phyloP scores from a whole-genome alignment of 1,284 basidiomycete species.

The Heterobasidion parviporum region DNA sequence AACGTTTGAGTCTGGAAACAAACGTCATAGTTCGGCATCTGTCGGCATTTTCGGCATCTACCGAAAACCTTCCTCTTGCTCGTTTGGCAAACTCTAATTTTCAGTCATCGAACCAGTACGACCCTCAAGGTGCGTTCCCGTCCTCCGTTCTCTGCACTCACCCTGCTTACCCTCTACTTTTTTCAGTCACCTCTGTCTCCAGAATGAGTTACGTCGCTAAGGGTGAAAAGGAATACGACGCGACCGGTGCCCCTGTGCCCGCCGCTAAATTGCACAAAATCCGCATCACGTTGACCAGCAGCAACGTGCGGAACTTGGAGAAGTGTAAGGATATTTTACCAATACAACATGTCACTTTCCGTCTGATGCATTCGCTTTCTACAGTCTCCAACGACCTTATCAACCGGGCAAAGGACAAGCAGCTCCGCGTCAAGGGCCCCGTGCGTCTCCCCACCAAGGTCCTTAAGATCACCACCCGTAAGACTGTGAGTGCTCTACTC shows the following conservation, averaged over 20 bases:
- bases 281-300: constrained; percentile 96
- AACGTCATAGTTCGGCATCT: background rate
- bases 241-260: constrained; percentile 79
- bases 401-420: constrained; percentile 99
- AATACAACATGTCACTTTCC: background rate
- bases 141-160: background rate
- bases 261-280: constrained; percentile 98
- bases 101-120: constrained; percentile 20
- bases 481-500: constrained; percentile 60
- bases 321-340: constrained; percentile 66
- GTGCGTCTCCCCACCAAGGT: constrained; percentile 99
- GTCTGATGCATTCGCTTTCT: background rate
- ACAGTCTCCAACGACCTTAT: constrained; percentile 93
- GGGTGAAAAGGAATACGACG: constrained; percentile 96
- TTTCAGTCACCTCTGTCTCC: constrained; percentile 68
- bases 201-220: constrained; percentile 99
- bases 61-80: constrained; percentile 4
- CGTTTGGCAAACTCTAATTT: constrained; percentile 23
- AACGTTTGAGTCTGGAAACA: background rate
- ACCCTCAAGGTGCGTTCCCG: constrained; percentile 16
- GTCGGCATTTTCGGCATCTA: constrained; percentile 1
- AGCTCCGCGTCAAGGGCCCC: constrained; percentile 98
- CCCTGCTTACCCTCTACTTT: constrained; percentile 2
- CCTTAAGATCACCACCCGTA: constrained; percentile 97
- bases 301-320: constrained; percentile 98